Conservation (phyloP, 805 yeast genomes). For the Sugiyamaella americana region DNA sequence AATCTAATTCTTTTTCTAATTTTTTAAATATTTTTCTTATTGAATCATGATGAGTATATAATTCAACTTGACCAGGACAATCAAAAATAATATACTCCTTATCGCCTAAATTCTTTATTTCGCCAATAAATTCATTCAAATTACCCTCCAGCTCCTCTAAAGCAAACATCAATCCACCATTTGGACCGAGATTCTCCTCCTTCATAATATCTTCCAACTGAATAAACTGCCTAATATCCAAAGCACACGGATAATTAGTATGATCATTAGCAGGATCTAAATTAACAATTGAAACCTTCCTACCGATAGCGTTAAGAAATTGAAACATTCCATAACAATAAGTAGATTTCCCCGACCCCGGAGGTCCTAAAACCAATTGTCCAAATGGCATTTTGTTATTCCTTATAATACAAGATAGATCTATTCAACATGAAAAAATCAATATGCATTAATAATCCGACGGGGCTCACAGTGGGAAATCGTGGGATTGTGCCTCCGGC, state of each 20-base stretch:
- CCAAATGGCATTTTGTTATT: constrained; percentile 43
- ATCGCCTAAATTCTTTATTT: constrained; percentile 49
- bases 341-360: constrained; percentile 96
- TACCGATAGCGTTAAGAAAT: constrained; percentile 88
- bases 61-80: constrained; percentile 95
- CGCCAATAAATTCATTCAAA: constrained; percentile 51
- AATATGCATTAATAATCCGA: too few species aligned
- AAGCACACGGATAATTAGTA: constrained; percentile 61
- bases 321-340: constrained; percentile 89
- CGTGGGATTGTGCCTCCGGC: too few species aligned
- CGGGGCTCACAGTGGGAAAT: too few species aligned
- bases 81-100: constrained; percentile 71
- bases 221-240: constrained; percentile 73
- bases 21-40: constrained; percentile 59
- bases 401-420: not conserved
- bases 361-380: constrained; percentile 94
- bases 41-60: constrained; percentile 84
- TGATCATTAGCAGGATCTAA: constrained; percentile 88
- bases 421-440: too few species aligned
- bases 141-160: constrained; percentile 58
- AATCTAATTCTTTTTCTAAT: constrained; percentile 56
- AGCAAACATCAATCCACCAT: constrained; percentile 89
- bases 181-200: constrained; percentile 67
- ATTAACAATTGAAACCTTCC: constrained; percentile 78
- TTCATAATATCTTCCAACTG: constrained; percentile 75